Conservation (phyloP, 2,329 filamentous ascomycete genomes). For the Zarea fungicola region DNA sequence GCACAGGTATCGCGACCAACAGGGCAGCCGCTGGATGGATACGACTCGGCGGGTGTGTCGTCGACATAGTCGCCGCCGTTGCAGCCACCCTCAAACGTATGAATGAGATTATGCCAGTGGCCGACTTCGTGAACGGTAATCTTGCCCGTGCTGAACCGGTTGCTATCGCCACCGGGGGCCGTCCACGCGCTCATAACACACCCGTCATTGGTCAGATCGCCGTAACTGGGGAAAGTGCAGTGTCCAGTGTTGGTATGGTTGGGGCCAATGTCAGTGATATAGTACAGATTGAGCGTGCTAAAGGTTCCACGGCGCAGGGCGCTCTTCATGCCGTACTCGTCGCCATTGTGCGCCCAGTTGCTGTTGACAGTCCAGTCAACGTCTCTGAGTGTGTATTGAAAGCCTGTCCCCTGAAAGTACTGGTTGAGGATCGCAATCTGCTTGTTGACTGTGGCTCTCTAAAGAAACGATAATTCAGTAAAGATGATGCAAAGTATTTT, state of each 20-base stretch:
- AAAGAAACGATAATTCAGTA: too few species aligned
- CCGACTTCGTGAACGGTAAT: slow-evolving; percentile 7
- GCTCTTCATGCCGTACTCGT: too few species aligned
- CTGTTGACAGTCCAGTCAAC: too few species aligned
- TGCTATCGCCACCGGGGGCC: neutral
- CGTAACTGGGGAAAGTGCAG: neutral
- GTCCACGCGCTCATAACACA: slow-evolving; percentile 1
- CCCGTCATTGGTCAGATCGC: neutral
- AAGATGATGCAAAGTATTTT: too few species aligned
- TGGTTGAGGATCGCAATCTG: too few species aligned
- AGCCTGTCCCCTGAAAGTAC: too few species aligned
- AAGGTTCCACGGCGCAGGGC: too few species aligned
- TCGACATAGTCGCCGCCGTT: slow-evolving; percentile 33
- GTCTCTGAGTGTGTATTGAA: too few species aligned
- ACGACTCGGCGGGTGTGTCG: slow-evolving; percentile 36
- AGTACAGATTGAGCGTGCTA: too few species aligned
- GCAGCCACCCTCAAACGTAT: slow-evolving; percentile 35
- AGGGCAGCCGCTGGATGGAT: slow-evolving; percentile 31
- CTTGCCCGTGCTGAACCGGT: neutral
- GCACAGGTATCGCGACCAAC: slow-evolving; percentile 25
- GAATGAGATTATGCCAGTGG: slow-evolving; percentile 16
- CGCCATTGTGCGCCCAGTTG: too few species aligned
- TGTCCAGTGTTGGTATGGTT: neutral
- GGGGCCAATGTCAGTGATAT: too few species aligned
- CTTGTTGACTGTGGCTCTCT: too few species aligned